Conservation (phyloP, 495 filamentous ascomycete genomes). For the Penicillium egyptiacum region DNA sequence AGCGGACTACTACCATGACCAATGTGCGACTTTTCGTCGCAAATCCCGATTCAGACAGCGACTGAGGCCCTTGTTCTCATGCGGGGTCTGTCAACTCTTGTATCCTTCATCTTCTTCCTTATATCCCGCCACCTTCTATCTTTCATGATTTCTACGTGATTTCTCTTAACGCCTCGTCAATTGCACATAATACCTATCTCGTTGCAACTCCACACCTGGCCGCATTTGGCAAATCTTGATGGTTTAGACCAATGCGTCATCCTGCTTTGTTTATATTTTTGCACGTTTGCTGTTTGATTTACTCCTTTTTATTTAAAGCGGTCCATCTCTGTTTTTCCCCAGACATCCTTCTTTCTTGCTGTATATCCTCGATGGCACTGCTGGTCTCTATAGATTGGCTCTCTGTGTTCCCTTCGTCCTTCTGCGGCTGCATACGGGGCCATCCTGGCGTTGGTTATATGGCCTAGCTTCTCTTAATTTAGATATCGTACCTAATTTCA, state of each 20-base stretch:
- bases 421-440: slow-evolving; percentile 2
- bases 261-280: slow-evolving; percentile 23
- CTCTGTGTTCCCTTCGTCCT: not conserved
- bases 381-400: slow-evolving; percentile 7
- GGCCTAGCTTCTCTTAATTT: slow-evolving; percentile 5
- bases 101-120: slow-evolving; percentile 17
- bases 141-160: slow-evolving; percentile 18
- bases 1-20: slow-evolving; percentile 80
- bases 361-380: slow-evolving; percentile 6
- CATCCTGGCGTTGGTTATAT: not conserved
- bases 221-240: slow-evolving; percentile 21
- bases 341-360: slow-evolving; percentile 9
- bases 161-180: slow-evolving; percentile 13
- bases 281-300: slow-evolving; percentile 6
- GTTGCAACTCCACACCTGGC: slow-evolving; percentile 15
- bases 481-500: slow-evolving; percentile 5
- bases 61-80: slow-evolving; percentile 39
- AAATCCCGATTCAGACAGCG: slow-evolving; percentile 76
- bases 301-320: slow-evolving; percentile 2
- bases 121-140: slow-evolving; percentile 12
- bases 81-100: slow-evolving; percentile 9
- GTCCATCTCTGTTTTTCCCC: slow-evolving; percentile 17
- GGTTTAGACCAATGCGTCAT: slow-evolving; percentile 8
- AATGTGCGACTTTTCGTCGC: slow-evolving; percentile 87
- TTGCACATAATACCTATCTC: slow-evolving; percentile 33